These are phyloP conservation scores for Verticillium nubilum DNA, from an alignment of 2,329 filamentous ascomycete genomes.

Conservation along the genomic window DNA sequence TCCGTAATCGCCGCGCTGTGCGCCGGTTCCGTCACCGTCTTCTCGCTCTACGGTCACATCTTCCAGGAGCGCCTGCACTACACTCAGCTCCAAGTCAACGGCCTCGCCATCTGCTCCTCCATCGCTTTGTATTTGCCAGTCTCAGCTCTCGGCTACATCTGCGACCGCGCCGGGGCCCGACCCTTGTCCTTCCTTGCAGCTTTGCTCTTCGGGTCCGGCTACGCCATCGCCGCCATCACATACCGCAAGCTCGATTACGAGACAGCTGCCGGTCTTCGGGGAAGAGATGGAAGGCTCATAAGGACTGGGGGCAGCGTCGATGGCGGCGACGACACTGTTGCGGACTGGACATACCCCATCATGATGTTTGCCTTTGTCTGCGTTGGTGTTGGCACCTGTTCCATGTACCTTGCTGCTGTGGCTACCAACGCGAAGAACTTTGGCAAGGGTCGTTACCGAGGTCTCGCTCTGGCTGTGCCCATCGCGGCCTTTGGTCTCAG, in stretches of 20 bases:
- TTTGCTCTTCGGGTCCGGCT: slow-evolving; percentile 72
- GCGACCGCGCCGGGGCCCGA: slow-evolving; percentile 80
- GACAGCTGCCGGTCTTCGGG: slow-evolving; percentile 15
- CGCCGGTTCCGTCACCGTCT: slow-evolving; percentile 87
- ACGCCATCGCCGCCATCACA: slow-evolving; percentile 73
- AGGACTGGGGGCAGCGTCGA: slow-evolving; percentile 30
- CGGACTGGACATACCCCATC: slow-evolving; percentile 64
- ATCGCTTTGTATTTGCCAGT: slow-evolving; percentile 91
- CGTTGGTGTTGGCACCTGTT: slow-evolving; percentile 77
- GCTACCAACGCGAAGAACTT: slow-evolving; percentile 98
- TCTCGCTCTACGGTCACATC: slow-evolving; percentile 87
- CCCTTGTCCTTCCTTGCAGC: slow-evolving; percentile 70
- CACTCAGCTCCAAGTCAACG: slow-evolving; percentile 87
- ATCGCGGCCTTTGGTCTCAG: slow-evolving; percentile 92
- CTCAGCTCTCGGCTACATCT: slow-evolving; percentile 81
- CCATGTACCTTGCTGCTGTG: slow-evolving; percentile 87
- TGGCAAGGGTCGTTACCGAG: slow-evolving; percentile 79
- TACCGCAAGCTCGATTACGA: slow-evolving; percentile 54
- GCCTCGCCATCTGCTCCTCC: slow-evolving; percentile 80
- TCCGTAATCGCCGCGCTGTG: slow-evolving; percentile 61
- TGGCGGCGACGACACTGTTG: slow-evolving; percentile 27
- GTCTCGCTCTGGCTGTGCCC: slow-evolving; percentile 80
- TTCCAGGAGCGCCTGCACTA: slow-evolving; percentile 85
- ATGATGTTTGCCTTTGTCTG: slow-evolving; percentile 84
- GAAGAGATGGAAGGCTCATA: slow-evolving; percentile 8